Conservation (phyloP, 805 yeast genomes). For the Scheffersomyces coipomensis region DNA sequence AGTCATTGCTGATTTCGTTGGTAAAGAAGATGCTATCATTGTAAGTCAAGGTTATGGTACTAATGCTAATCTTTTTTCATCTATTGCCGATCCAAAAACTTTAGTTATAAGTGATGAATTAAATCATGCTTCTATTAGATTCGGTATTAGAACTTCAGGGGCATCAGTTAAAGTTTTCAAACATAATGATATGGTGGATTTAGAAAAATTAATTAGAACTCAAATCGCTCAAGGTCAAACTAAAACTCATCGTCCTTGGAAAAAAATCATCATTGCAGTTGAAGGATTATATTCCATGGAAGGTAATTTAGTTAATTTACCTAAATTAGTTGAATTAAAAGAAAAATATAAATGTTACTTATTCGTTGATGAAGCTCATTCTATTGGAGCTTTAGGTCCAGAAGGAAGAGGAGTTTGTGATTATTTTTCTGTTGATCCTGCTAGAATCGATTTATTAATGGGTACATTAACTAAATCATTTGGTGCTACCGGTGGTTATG, state of each 20-base stretch:
- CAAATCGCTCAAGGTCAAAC: conserved; percentile 94
- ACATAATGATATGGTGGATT: conserved; percentile 82
- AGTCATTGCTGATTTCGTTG: conserved; percentile 80
- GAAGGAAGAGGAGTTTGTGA: conserved; percentile 94
- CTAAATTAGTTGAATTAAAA: conserved; percentile 67
- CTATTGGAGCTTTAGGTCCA: conserved; percentile 98
- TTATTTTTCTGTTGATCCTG: conserved; percentile 78
- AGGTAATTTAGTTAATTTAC: conserved; percentile 85
- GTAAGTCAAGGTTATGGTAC: conserved; percentile 97
- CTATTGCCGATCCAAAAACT: conserved; percentile 83
- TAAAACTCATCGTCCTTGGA: conserved; percentile 95
- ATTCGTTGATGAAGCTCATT: conserved; percentile 97
- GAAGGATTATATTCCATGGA: conserved; percentile 94
- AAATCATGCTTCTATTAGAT: conserved; percentile 93
- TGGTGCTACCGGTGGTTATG: conserved; percentile 98
- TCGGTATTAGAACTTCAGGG: conserved; percentile 90
- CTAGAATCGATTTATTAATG: conserved; percentile 83
- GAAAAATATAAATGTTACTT: conserved; percentile 85
- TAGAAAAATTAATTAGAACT: conserved; percentile 77
- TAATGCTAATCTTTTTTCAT: conserved; percentile 81
- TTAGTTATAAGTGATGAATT: conserved; percentile 90
- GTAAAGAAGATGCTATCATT: conserved; percentile 83
- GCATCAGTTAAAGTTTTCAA: conserved; percentile 89
- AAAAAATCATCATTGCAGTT: conserved; percentile 76
- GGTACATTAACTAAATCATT: conserved; percentile 97